These are phyloP conservation scores for Saccharomyces hybrid DNA, from an alignment of 1,139 yeast genomes.

Conservation along the genomic window DNA sequence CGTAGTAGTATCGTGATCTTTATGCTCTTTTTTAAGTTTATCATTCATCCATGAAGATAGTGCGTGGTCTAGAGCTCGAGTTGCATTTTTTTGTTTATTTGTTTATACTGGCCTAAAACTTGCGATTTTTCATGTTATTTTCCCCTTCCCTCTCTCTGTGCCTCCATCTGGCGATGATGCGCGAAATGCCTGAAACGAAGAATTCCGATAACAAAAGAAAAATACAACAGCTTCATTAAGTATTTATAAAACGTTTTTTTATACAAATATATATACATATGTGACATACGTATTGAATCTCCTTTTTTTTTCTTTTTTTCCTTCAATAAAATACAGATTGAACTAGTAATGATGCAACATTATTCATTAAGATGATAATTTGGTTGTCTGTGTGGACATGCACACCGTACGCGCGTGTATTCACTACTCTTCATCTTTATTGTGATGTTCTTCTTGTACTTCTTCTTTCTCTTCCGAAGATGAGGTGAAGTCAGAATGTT, in stretches of 20 bases:
- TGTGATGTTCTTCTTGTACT: background rate
- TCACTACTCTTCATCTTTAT: background rate
- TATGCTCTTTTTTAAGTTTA: background rate
- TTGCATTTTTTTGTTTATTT: background rate
- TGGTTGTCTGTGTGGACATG: background rate
- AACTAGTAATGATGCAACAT: constrained; percentile 1
- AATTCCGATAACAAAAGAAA: background rate
- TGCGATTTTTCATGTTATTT: background rate
- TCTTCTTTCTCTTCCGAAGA: background rate
- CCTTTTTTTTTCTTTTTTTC: background rate
- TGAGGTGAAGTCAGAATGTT: background rate
- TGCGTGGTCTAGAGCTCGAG: background rate
- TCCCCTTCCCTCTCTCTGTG: background rate
- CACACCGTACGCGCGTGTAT: background rate
- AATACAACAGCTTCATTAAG: background rate
- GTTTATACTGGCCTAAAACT: background rate
- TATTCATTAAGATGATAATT: background rate
- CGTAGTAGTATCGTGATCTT: background rate
- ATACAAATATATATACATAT: background rate
- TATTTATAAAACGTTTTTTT: background rate
- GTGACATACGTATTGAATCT: background rate
- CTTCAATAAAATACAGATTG: background rate
- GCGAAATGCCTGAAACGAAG: background rate
- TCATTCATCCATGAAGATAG: constrained; percentile 1
- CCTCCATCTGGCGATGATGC: background rate